Evolutionary conservation across 1,284 basidiomycete species (phyloP).

Genomic region (Meira nashicola): DNA sequence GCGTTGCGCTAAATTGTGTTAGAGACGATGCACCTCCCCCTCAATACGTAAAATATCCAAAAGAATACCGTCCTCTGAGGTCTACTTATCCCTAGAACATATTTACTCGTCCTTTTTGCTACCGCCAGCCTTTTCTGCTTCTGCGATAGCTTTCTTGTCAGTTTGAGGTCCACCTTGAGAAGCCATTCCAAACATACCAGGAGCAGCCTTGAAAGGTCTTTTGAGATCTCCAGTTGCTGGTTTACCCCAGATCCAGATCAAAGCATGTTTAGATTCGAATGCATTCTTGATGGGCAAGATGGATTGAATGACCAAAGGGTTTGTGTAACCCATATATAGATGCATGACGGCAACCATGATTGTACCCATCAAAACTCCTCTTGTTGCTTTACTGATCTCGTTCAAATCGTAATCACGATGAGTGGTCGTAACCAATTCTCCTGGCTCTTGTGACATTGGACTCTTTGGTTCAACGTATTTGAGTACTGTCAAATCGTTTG

Average conservation of each 20-base stretch:
- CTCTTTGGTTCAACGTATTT: conserved; percentile 68
- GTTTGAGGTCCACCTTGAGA: conserved; percentile 4
- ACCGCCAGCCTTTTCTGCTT: conserved; percentile 13
- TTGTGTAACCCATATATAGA: conserved; percentile 52
- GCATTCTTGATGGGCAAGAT: conserved; percentile 52
- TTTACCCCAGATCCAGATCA: conserved; percentile 50
- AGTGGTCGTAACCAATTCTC: conserved; percentile 82
- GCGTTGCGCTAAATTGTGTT: neutral
- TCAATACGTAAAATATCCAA: neutral
- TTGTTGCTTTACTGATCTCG: conserved; percentile 78
- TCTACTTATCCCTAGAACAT: too few relatives aligned
- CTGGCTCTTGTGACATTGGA: conserved; percentile 62
- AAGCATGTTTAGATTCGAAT: conserved; percentile 50
- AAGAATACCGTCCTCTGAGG: neutral
- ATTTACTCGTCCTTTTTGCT: conserved; percentile 9
- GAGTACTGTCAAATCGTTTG: conserved; percentile 90
- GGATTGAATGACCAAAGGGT: conserved; percentile 52
- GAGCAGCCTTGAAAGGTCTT: conserved; percentile 76
- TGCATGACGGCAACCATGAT: conserved; percentile 53
- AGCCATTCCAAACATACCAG: conserved; percentile 63
- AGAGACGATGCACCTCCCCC: neutral
- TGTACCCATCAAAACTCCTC: conserved; percentile 55
- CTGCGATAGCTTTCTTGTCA: conserved; percentile 10
- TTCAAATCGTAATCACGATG: conserved; percentile 86
- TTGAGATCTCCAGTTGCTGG: conserved; percentile 77